Evolutionary conservation across 1,284 basidiomycete species (phyloP), one percentile per base, ranked within the genome.

Genomic region (Inonotus hispidus): DNA sequence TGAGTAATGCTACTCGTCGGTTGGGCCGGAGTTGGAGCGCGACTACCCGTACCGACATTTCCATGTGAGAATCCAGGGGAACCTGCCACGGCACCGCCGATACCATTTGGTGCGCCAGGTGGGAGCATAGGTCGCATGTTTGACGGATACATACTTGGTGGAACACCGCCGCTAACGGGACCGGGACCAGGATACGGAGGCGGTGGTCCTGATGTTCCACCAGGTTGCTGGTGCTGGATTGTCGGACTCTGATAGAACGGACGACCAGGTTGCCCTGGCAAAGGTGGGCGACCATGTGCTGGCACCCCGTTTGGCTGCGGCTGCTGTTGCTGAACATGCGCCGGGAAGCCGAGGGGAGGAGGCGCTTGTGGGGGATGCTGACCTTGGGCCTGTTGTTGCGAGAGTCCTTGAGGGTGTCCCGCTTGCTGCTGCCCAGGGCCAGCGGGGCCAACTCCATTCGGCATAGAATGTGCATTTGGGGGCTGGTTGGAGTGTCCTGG

Each of bases 371-470:
- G 41, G 21, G 43, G 59, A 23, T 38, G 57, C 32, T 50, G 46
- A 16, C 23, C 32, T 38, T 37, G 58, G 32, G 55, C 16, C 54
- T 61, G 59, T 46, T 60, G 59, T 21, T 23, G 60, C 21, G 23
- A 21, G 45, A 38, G 60, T 38, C 46, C 53, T 25, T 54, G 45
- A 27, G 55, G 62, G 21, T 60, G 62, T 6, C 39, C 49, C 16
- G 43, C 39, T 21, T 58, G 61, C 23, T 53, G 61, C 23, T 19
- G 59, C 53, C 11, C 38, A 23, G 53, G 53, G 2, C 21, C 53
- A 27, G 59, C 58, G 21, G 68, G 65, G 8, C 66, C 68, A 50
- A 69, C 65, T 38, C 72, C 70, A 62, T 76, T 76, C 43, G 69
- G 66, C 64, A 68, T 68, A 11, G 64, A 69, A 23, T 68, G 67